Percentiles rank a stretch among this genome's conserved stretches.
phyloP scores from a whole-genome alignment of 495 filamentous ascomycete genomes.

The Baudoinia panamericana region DNA sequence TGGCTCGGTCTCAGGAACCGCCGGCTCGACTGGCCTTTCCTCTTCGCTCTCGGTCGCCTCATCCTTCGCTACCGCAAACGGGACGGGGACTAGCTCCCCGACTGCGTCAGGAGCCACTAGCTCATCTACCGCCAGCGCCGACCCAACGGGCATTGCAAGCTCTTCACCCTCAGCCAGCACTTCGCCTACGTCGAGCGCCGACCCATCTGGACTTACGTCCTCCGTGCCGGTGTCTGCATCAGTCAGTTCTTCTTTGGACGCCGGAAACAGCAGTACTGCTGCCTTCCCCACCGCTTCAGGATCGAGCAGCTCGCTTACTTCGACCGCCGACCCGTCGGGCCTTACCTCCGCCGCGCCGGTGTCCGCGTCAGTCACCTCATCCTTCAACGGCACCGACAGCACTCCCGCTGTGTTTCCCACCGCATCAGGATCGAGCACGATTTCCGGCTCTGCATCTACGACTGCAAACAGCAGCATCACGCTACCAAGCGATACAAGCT shows the following conservation, averaged over 20 bases:
- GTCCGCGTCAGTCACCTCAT: not conserved
- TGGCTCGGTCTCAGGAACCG: no score
- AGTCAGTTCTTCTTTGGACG: not conserved
- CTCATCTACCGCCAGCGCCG: no score
- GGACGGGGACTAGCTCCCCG: no score
- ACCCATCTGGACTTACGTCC: not conserved
- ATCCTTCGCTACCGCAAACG: no score
- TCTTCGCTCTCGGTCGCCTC: no score
- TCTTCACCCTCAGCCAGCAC: no score
- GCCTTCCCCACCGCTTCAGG: not conserved
- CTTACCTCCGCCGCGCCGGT: not conserved
- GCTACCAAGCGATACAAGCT: no score
- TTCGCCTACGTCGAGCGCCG: not conserved
- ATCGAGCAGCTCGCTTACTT: not conserved
- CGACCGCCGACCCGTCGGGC: not conserved
- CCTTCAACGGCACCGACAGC: not conserved
- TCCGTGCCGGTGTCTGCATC: not conserved
- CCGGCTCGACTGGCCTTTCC: no score
- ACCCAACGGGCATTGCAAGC: no score
- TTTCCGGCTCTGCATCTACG: not conserved
- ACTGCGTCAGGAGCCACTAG: no score
- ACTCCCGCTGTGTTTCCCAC: no score
- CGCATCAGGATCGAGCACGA: not conserved
- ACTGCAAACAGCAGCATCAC: not conserved
- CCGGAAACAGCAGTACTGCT: not conserved